Evolutionary conservation across 208 protist species (phyloP), one percentile per base, ranked within the genome.

Genomic region (Trypanosoma scelopori): DNA sequence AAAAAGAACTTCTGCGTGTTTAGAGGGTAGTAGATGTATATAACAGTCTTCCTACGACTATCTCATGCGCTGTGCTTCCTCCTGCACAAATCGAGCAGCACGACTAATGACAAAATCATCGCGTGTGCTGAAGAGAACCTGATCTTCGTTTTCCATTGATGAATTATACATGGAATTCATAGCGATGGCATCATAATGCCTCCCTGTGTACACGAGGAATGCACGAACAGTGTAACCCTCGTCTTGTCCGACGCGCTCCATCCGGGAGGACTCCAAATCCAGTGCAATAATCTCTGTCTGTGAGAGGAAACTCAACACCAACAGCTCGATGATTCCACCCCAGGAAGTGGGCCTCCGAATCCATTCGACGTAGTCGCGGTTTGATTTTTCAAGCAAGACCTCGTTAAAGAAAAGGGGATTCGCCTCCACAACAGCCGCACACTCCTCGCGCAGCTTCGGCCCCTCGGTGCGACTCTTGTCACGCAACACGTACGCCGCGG

Each of bases 111-210:
- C 81, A 37, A 63, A 69, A n/a, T 84, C 80, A 73, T 96, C 92
- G 11, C 78, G 66, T 28, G 65, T 75, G 69, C 82, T 94, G 58
- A 98, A 98, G 1, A 95, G 60, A 18, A 95, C 91, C 69, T 96
- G 87, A 69, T 98, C 94, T 7, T 86, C 76, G 15, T 47, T 68
- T 59, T 96, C 90, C 7, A 42, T 71, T 12, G 79, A 23, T 11
- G 76, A 81, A 64, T 92, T 91, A 59, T 87, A 92, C 47, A 69
- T 71, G 12, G 74, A 57, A 46, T 90, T 94, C 81, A 98, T 84
- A 27, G 87, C 90, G 35, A 98, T 87, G 42, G 88, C 91, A 65
- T 98, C 96, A 78, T 97, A 98, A 77, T 98, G 96, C 57, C 91
- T 87, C 18, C 95, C 95, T 12, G 91, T 97, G 70, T 97, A 98